A percentile compares a stretch with the other conserved stretches of the same genome.
These are phyloP conservation scores for Sarocladium strictum DNA, from an alignment of 2,329 filamentous ascomycete species.

Conservation along the genomic window DNA sequence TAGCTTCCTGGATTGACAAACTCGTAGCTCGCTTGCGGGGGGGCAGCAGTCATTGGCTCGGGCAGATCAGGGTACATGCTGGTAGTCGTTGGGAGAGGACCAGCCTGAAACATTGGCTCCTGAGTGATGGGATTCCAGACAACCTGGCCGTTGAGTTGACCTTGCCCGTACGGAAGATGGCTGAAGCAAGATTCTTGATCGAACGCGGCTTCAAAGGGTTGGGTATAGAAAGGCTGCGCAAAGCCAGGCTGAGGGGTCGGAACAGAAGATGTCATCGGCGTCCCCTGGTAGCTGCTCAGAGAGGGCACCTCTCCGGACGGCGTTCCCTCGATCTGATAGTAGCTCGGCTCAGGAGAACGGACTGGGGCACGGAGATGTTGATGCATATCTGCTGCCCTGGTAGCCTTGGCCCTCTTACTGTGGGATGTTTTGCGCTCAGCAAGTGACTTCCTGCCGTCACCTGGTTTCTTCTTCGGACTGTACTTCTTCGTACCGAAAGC, in stretches of 20 bases:
- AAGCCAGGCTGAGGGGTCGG: not conserved
- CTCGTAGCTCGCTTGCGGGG: not conserved
- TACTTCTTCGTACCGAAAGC: conserved; percentile 47
- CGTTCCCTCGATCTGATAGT: not conserved
- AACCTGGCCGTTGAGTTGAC: not conserved
- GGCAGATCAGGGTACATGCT: not conserved
- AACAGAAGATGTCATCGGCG: not conserved
- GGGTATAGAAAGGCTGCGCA: not conserved
- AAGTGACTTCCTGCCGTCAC: not conserved
- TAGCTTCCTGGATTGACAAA: not conserved
- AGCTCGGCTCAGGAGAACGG: conserved; percentile 1
- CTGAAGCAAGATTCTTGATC: not conserved
- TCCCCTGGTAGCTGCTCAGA: not conserved
- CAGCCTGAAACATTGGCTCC: no score
- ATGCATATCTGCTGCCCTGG: not conserved
- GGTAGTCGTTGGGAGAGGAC: not conserved
- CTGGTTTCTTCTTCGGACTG: not conserved
- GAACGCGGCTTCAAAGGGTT: not conserved
- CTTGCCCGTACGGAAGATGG: not conserved
- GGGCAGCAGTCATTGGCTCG: not conserved
- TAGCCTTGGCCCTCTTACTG: not conserved
- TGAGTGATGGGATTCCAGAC: no score
- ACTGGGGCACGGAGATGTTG: not conserved
- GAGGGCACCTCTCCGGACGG: not conserved
- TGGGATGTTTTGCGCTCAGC: not conserved